A percentile compares a stretch with the other conserved stretches of the same genome.
Conservation (phyloP, 306 rosid species). For the Vigna nakashimae region DNA sequence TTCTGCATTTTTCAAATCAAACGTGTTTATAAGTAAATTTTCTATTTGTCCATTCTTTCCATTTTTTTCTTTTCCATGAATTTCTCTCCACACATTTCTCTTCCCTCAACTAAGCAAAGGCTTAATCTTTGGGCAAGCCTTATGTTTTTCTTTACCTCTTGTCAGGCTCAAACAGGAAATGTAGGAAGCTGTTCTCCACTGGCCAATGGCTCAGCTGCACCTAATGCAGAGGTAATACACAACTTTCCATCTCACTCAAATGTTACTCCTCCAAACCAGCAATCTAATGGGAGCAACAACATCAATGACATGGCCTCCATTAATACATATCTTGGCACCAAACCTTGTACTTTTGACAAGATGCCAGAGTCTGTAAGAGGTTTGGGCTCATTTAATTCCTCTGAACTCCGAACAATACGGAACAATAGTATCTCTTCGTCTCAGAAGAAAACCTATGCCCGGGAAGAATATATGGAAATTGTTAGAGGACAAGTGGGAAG, state of each 20-base stretch:
- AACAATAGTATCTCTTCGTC: slow-evolving; percentile 46
- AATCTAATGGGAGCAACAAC: slow-evolving; percentile 60
- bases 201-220: slow-evolving; percentile 56
- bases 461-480: slow-evolving; percentile 44
- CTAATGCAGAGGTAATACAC: slow-evolving; percentile 43
- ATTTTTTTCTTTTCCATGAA: no score
- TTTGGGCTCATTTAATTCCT: slow-evolving; percentile 52
- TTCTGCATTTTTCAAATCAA: no score
- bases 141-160: slow-evolving; percentile 37
- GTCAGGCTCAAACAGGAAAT: slow-evolving; percentile 62
- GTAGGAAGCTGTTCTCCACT: slow-evolving; percentile 58
- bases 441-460: slow-evolving; percentile 42
- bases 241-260: slow-evolving; percentile 54
- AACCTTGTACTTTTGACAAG: slow-evolving; percentile 49
- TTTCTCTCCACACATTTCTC: no score
- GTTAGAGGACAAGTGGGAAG: slow-evolving; percentile 47
- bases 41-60: no score
- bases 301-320: slow-evolving; percentile 57
- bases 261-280: slow-evolving; percentile 55
- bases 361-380: slow-evolving; percentile 51
- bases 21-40: no score
- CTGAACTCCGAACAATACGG: slow-evolving; percentile 50
- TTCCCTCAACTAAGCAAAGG: no score
- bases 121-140: slow-evolving; percentile 25
- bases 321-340: slow-evolving; percentile 49